Percentiles rank a stretch among this genome's conserved stretches.
Evolutionary conservation across 1,284 basidiomycete species (phyloP).

Genomic region (Testicularia cyperi): DNA sequence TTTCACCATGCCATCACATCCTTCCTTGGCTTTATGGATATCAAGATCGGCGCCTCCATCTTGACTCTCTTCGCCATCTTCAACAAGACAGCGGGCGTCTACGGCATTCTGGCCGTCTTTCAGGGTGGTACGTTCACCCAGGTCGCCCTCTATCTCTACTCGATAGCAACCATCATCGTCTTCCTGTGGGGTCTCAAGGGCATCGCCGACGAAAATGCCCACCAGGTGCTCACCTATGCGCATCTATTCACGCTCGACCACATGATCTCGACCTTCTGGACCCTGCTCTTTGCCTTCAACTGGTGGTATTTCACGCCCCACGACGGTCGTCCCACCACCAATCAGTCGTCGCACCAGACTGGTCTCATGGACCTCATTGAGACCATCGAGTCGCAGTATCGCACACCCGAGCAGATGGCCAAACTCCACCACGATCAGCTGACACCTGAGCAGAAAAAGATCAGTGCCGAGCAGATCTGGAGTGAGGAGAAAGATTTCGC

Average conservation of each 20-base stretch:
- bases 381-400: constrained; percentile 52
- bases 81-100: constrained; percentile 97
- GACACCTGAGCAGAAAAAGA: constrained; percentile 60
- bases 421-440: constrained; percentile 51
- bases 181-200: constrained; percentile 84
- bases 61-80: constrained; percentile 66
- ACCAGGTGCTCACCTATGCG: constrained; percentile 79
- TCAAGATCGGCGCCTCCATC: constrained; percentile 57
- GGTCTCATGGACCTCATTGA: constrained; percentile 59
- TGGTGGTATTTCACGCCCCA: constrained; percentile 92
- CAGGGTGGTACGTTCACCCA: constrained; percentile 86
- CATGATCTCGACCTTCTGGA: constrained; percentile 87
- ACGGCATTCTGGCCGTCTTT: constrained; percentile 87
- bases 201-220: constrained; percentile 67
- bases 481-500: constrained; percentile 82
- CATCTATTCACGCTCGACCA: constrained; percentile 92
- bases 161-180: constrained; percentile 75
- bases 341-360: constrained; percentile 49
- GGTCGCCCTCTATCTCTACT: constrained; percentile 80
- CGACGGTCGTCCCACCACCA: constrained; percentile 65
- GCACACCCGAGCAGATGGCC: constrained; percentile 46
- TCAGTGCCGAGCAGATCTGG: constrained; percentile 68
- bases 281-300: constrained; percentile 79
- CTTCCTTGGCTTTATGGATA: constrained; percentile 56
- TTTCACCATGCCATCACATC: constrained; percentile 50